Conservation (phyloP, 1,284 basidiomycete genomes). For the Moesziomyces antarcticus region DNA sequence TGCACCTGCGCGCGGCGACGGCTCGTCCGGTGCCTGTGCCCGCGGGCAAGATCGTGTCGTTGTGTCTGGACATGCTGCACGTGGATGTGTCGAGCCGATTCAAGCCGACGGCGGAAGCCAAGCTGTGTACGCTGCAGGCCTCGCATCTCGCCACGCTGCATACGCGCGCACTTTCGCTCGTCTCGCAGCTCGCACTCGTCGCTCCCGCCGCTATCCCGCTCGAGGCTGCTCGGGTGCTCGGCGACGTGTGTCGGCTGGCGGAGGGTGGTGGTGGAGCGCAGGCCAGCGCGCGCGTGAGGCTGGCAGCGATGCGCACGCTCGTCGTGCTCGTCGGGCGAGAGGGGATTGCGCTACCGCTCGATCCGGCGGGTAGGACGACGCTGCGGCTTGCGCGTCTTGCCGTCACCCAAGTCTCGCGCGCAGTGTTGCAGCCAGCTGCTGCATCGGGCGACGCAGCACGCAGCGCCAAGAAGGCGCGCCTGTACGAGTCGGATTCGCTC, state of each 20-base stretch:
- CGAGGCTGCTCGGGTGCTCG: conserved; percentile 19
- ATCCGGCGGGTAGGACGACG: conserved; percentile 41
- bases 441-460: conserved; percentile 14
- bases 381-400: conserved; percentile 47
- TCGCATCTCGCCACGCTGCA: conserved; percentile 22
- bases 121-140: conserved; percentile 37
- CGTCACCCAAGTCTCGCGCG: conserved; percentile 17
- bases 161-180: conserved; percentile 32
- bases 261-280: conserved; percentile 13
- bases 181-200: conserved; percentile 29
- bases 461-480: conserved; percentile 40
- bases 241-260: conserved; percentile 36
- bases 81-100: conserved; percentile 65
- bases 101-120: conserved; percentile 42
- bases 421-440: conserved; percentile 16
- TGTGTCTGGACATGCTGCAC: conserved; percentile 70
- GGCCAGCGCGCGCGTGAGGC: conserved; percentile 16
- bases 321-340: conserved; percentile 23
- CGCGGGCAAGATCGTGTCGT: conserved; percentile 71
- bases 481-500: conserved; percentile 56
- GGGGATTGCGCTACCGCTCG: conserved; percentile 37
- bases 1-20: conserved; percentile 69
- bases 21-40: conserved; percentile 79
- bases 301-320: conserved; percentile 41
- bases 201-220: conserved; percentile 33